These are phyloP conservation scores for Botrytis aclada DNA, from an alignment of 2,329 filamentous ascomycete species.

Conservation along the genomic window DNA sequence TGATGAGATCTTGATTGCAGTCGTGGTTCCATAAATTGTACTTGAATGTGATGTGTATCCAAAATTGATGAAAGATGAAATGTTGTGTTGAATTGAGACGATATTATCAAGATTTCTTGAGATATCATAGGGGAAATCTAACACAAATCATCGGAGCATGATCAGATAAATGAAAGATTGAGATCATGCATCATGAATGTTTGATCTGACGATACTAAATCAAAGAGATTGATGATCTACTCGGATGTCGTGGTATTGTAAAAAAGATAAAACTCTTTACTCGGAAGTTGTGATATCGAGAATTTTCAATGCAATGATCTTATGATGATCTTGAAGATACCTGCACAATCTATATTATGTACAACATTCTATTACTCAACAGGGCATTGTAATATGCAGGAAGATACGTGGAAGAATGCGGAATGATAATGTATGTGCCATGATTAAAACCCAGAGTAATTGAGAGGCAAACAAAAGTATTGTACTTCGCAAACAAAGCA, in stretches of 20 bases:
- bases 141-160: background rate
- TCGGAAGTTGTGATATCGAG: background rate
- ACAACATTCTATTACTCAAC: background rate
- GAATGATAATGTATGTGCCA: background rate
- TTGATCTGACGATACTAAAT: background rate
- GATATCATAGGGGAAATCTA: background rate
- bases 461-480: background rate
- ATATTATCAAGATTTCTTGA: slow-evolving; percentile 1
- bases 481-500: background rate
- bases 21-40: background rate
- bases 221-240: background rate
- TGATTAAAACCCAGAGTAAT: background rate
- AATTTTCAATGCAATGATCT: background rate
- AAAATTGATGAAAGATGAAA: background rate
- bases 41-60: background rate
- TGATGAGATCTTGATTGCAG: background rate
- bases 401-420: background rate
- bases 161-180: background rate
- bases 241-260: background rate
- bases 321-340: background rate
- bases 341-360: background rate
- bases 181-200: background rate
- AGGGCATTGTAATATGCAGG: background rate
- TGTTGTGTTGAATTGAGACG: background rate
- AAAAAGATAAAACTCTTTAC: background rate